Evolutionary conservation across 2,329 filamentous ascomycete genomes (phyloP), one percentile per base, ranked within the genome.

Genomic region (Fusarium sp.): DNA sequence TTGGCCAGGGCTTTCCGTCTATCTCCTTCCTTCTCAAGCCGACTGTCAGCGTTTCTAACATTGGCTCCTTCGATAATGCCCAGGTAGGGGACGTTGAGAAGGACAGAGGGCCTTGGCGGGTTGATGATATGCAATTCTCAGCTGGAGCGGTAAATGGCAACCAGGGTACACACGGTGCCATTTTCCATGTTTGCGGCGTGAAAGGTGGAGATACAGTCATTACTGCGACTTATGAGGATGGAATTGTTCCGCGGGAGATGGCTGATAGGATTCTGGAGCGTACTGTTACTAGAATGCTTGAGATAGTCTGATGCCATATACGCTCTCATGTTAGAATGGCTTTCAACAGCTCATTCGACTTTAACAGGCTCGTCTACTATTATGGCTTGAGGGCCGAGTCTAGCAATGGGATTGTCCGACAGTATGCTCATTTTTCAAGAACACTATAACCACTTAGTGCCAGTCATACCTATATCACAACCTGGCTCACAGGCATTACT

Each of bases 81-180:
- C n/a, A 36, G 5, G n/a, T 14, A 1, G 21, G 12, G 7, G 8
- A 8, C 12, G n/a, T 3, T 1, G 3, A 7, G 21, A 21, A 51
- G 5, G 17, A 24, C 6, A 24, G 5, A 7, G 30, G 49, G 4
- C 43, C 21, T 11, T 69, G 67, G 65, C 48, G 24, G n/a, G 61
- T 69, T 10, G 62, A 67, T 7, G 65, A 68, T 5, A 58, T 66
- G 52, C 38, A 43, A 6, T 69, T 69, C 30, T 69, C 67, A 6
- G 57, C 65, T 15, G 39, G 57, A 5, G 43, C 57, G 0, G 52
- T 69, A 0, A 63, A 68, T 24, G 65, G 57, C 0, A 66, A 47
- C 3, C 50, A 64, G 14, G 56, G 57, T 12, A 58, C 53, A 7
- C 43, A 55, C 2, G 24, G 62, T 8, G 39, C 23, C 4, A 43